phyloP scores from a whole-genome alignment of 495 filamentous ascomycete genomes.

The Stereocaulon alpinum region DNA sequence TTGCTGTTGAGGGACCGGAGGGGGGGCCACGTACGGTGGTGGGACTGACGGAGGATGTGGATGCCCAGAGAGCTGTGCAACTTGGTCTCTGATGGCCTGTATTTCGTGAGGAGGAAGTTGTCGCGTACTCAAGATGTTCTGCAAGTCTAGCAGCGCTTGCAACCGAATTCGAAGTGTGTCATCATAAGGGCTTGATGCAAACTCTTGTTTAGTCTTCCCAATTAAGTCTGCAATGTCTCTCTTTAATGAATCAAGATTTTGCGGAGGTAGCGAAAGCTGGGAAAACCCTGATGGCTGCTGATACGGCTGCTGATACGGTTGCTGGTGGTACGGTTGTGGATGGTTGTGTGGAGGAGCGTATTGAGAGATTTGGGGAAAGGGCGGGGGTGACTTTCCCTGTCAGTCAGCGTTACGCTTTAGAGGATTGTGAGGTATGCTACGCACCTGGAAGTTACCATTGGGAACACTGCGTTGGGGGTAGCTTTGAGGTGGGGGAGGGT shows the following conservation, averaged over 20 bases:
- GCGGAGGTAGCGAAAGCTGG: slow-evolving; percentile 11
- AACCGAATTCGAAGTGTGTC: slow-evolving; percentile 61
- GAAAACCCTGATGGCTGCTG: slow-evolving; percentile 14
- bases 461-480: slow-evolving; percentile 20
- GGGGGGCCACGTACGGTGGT: slow-evolving; percentile 22
- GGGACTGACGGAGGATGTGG: slow-evolving; percentile 20
- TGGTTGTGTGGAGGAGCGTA: slow-evolving; percentile 34
- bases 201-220: slow-evolving; percentile 53
- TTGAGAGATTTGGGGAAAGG: slow-evolving; percentile 26
- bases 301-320: slow-evolving; percentile 21
- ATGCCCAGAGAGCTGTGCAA: slow-evolving; percentile 50
- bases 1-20: slow-evolving; percentile 24
- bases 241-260: slow-evolving; percentile 62
- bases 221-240: slow-evolving; percentile 73
- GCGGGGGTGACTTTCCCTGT: slow-evolving; percentile 4
- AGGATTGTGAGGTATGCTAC: slow-evolving; percentile 16
- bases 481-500: slow-evolving; percentile 22
- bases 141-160: slow-evolving; percentile 77
- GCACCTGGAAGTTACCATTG: slow-evolving; percentile 33
- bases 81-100: slow-evolving; percentile 66
- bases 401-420: slow-evolving; percentile 17
- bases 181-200: slow-evolving; percentile 64
- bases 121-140: slow-evolving; percentile 66
- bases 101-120: slow-evolving; percentile 72
- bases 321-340: slow-evolving; percentile 11